Evolutionary conservation across 2,329 filamentous ascomycete species (phyloP).

Genomic region (Diaporthe sp.): DNA sequence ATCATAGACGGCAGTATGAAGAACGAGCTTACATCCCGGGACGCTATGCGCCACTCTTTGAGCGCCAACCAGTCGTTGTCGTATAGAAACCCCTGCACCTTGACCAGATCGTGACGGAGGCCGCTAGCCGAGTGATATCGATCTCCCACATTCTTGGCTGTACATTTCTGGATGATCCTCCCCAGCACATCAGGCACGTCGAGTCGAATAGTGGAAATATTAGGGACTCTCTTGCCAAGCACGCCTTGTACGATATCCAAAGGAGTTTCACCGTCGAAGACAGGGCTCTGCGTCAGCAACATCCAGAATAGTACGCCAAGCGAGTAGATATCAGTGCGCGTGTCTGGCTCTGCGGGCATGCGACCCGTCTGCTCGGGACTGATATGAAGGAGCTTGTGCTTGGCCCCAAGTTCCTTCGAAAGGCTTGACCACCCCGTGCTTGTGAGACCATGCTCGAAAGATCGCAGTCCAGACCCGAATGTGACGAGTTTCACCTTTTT

Average conservation of each 20-base stretch:
- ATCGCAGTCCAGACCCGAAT: constrained; percentile 86
- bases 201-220: constrained; percentile 79
- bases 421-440: constrained; percentile 88
- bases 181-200: constrained; percentile 88
- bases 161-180: constrained; percentile 90
- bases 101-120: constrained; percentile 81
- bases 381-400: constrained; percentile 90
- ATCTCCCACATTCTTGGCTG: constrained; percentile 86
- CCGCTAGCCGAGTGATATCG: constrained; percentile 91
- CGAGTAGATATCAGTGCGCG: constrained; percentile 92
- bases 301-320: constrained; percentile 91
- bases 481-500: constrained; percentile 82
- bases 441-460: constrained; percentile 89
- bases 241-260: constrained; percentile 94
- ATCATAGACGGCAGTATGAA: constrained; percentile 86
- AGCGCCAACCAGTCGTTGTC: constrained; percentile 79
- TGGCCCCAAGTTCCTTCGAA: constrained; percentile 85
- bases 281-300: constrained; percentile 80
- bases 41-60: constrained; percentile 79
- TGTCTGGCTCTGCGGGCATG: constrained; percentile 91
- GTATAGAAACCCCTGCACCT: constrained; percentile 78
- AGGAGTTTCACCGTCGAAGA: constrained; percentile 82
- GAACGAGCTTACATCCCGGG: constrained; percentile 91
- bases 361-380: constrained; percentile 95
- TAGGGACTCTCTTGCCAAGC: constrained; percentile 80